Evolutionary conservation across 2,329 filamentous ascomycete genomes (phyloP), one percentile per base, ranked within the genome.

Genomic region (Colletotrichum sp.): DNA sequence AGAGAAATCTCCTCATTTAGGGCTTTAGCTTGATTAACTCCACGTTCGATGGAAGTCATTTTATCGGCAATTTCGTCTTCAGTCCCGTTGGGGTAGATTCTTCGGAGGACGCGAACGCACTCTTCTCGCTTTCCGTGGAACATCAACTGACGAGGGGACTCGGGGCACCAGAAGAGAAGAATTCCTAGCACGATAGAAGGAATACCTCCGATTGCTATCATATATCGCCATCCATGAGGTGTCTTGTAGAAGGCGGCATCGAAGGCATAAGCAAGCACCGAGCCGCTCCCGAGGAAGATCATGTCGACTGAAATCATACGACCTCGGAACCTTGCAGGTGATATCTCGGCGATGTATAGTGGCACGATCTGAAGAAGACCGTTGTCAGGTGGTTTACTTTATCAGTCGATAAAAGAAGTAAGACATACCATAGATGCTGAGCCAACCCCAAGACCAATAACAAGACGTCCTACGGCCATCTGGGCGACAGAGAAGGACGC

Each of bases 391-490:
- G 24, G 24, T 5, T 26, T 26, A 26, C 24, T 26, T 26, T 26
- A 26, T 5, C 4, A 5, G 24, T 26, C 24, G 4, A 26, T 26
- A 26, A 26, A 24, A 24, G 24, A 24, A 24, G 24, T 26, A 5
- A n/a, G 82, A 60, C 83, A 70, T 32, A 85, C 81, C 86, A 88
- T 87, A 18, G 84, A 84, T 16, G 85, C 86, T 7, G 82, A 83
- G 2, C 85, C 84, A 32, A 87, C 85, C 44, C 87, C 87, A 10
- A 88, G 81, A 5, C 87, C 86, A 55, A 80, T 78, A 6, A 80
- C 71, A 18, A 79, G 55, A 24, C 79, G 71, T 5, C 79, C 79
- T 59, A 77, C 76, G 9, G 72, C 75, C 79, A 80, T 80, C 70
- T 80, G 79, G 5, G 55, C 72, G 39, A 80, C 68, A 3, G 77